These are phyloP conservation scores for Debaryomyces singareniensis DNA, from an alignment of 1,139 yeast species.

Conservation along the genomic window DNA sequence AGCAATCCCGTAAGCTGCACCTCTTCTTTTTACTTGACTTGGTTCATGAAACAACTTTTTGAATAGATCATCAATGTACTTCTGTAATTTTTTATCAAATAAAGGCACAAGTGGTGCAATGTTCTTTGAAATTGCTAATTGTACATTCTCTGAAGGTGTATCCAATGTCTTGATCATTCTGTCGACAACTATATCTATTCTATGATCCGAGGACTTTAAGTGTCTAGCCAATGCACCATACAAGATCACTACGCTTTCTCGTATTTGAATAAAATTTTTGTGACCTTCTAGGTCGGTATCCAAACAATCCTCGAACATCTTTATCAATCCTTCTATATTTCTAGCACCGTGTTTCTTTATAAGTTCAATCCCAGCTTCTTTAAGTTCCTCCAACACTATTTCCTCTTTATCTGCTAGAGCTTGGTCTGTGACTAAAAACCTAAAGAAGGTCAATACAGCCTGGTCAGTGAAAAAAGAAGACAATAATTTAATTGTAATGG, in stretches of 20 bases:
- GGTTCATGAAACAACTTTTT: conserved; percentile 50
- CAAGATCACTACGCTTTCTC: conserved; percentile 76
- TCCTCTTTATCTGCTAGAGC: conserved; percentile 72
- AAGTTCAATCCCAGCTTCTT: conserved; percentile 80
- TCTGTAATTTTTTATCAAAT: conserved; percentile 42
- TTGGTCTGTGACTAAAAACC: conserved; percentile 52
- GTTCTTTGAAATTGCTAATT: conserved; percentile 78
- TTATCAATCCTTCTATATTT: conserved; percentile 64
- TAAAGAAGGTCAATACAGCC: conserved; percentile 44
- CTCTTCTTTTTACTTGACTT: conserved; percentile 60
- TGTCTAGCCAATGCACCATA: conserved; percentile 89
- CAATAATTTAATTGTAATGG: conserved; percentile 56
- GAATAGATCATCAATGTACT: conserved; percentile 53
- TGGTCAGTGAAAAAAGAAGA: conserved; percentile 40
- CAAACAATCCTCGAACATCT: conserved; percentile 65
- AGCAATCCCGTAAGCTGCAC: conserved; percentile 94
- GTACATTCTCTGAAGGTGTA: conserved; percentile 86
- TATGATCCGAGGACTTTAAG: conserved; percentile 54
- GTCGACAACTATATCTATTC: conserved; percentile 61
- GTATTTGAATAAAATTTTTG: conserved; percentile 54
- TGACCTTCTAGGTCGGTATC: conserved; percentile 38
- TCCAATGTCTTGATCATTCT: conserved; percentile 69
- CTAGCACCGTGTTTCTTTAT: conserved; percentile 59
- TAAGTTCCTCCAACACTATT: conserved; percentile 73
- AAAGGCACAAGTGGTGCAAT: conserved; percentile 73